Evolutionary conservation across 768 basidiomycete genomes (phyloP).

Genomic region (Mrakia hoshinonis): DNA sequence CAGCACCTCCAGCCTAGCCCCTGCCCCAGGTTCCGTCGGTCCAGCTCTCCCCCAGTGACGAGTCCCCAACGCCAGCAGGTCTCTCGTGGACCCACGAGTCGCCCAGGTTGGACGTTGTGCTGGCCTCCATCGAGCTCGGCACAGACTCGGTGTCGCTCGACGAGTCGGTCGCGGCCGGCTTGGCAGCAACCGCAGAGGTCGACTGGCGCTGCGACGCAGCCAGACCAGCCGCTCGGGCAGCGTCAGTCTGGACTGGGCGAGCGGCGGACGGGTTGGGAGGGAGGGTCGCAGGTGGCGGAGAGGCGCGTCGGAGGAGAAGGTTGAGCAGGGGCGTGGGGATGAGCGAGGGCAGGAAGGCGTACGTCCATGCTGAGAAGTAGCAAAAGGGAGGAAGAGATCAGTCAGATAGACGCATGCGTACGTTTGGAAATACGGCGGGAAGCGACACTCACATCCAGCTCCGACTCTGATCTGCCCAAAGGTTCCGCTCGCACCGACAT

Average conservation of each 20-base stretch:
- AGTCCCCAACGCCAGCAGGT: neutral
- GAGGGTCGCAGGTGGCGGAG: neutral
- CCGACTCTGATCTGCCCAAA: neutral
- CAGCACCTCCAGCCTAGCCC: neutral
- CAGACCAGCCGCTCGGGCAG: slow-evolving; percentile 3
- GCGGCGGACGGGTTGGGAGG: neutral
- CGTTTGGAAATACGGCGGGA: neutral
- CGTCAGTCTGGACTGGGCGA: neutral
- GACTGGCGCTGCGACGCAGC: neutral
- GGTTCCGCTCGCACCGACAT: neutral
- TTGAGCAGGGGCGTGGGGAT: neutral
- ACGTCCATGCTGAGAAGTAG: neutral
- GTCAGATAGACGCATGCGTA: neutral
- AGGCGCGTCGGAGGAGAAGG: neutral
- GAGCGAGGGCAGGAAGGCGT: slow-evolving; percentile 1
- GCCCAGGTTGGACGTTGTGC: neutral
- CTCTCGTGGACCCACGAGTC: slow-evolving; percentile 5
- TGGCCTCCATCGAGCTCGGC: slow-evolving; percentile 1
- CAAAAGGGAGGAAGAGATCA: neutral
- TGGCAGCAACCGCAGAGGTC: neutral
- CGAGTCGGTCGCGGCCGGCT: neutral
- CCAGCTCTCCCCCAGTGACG: neutral
- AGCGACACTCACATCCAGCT: neutral
- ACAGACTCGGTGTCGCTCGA: neutral
- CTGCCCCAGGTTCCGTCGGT: neutral